phyloP scores from a whole-genome alignment of 441 rosid species.

The Capsella rubella region DNA sequence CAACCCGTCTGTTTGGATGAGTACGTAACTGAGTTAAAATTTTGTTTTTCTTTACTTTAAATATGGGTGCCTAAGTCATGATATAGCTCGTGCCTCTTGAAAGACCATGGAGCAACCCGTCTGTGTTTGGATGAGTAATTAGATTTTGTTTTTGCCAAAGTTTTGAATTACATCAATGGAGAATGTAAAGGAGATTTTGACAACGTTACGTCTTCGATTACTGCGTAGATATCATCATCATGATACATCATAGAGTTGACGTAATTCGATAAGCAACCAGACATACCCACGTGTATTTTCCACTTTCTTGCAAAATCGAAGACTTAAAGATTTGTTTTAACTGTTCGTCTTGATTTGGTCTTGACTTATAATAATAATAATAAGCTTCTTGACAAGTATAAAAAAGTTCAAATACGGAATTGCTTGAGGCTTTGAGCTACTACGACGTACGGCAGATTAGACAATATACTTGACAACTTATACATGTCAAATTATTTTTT shows the following conservation, averaged over 20 bases:
- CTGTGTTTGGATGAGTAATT: background rate
- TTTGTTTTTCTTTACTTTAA: too few species aligned
- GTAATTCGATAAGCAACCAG: background rate
- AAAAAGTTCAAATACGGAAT: background rate
- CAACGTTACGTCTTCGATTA: background rate
- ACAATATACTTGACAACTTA: background rate
- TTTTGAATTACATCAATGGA: background rate
- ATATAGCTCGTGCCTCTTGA: too few species aligned
- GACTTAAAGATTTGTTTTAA: background rate
- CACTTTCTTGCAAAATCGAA: background rate
- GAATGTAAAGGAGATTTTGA: background rate
- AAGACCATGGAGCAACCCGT: background rate
- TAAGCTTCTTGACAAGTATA: background rate
- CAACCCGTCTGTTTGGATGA: background rate
- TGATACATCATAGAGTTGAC: background rate
- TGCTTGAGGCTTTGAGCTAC: background rate
- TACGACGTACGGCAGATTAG: background rate
- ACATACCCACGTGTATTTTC: background rate
- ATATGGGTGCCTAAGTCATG: too few species aligned
- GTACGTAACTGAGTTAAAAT: background rate
- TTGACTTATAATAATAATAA: background rate
- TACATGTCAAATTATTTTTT: constrained; percentile 19
- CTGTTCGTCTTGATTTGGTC: background rate
- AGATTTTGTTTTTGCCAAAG: background rate
- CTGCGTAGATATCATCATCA: background rate